A percentile compares a stretch with the other conserved stretches of the same genome.
Conservation (phyloP, 352 stramenopile species). For the Peronospora tabacina region DNA sequence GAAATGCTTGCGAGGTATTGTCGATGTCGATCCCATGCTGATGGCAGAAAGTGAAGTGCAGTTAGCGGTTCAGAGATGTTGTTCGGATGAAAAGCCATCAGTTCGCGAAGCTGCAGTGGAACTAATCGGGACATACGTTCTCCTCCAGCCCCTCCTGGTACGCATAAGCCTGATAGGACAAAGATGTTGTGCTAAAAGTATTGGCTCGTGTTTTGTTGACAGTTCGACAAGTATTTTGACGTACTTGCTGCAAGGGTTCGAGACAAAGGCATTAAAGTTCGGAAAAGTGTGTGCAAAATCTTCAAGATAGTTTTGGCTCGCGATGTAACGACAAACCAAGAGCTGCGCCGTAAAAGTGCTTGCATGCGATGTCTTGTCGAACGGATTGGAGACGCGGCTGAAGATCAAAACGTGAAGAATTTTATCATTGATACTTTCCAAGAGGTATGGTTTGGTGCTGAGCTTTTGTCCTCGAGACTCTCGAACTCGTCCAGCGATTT, state of each 20-base stretch:
- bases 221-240: constrained; percentile 82
- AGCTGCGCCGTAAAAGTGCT: constrained; percentile 45
- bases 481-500: constrained; percentile 32
- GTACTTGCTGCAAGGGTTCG: constrained; percentile 61
- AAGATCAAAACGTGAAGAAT: constrained; percentile 76
- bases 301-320: constrained; percentile 39
- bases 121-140: constrained; percentile 76
- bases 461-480: constrained; percentile 39
- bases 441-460: constrained; percentile 77
- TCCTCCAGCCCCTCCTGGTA: constrained; percentile 69
- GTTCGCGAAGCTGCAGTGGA: constrained; percentile 80
- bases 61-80: constrained; percentile 52
- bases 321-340: constrained; percentile 18
- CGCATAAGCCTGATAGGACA: constrained; percentile 6
- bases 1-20: constrained; percentile 64
- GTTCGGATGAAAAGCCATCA: constrained; percentile 67
- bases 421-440: constrained; percentile 83
- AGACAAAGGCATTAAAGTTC: constrained; percentile 81
- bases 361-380: constrained; percentile 75
- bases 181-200: constrained; percentile 1
- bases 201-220: constrained; percentile 2
- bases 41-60: constrained; percentile 65
- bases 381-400: constrained; percentile 54
- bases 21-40: constrained; percentile 79
- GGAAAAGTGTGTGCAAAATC: constrained; percentile 81